These are phyloP conservation scores for Lachnellula occidentalis DNA, from an alignment of 2,329 filamentous ascomycete genomes.

Conservation along the genomic window DNA sequence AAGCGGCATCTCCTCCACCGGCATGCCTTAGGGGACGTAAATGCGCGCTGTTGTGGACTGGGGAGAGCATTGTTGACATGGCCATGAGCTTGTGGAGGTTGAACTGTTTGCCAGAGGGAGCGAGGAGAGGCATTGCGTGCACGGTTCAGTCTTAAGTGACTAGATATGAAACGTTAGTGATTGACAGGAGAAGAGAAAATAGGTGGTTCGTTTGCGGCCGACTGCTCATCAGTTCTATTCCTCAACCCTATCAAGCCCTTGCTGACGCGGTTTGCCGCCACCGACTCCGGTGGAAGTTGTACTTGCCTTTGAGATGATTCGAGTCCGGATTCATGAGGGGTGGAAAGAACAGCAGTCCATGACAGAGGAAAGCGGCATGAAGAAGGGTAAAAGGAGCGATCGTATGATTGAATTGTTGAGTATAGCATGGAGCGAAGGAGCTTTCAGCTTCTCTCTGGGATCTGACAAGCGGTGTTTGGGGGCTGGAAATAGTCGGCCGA, in stretches of 20 bases:
- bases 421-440: neutral
- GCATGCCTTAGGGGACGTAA: constrained; percentile 20
- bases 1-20: constrained; percentile 22
- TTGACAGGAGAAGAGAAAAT: neutral
- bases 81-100: constrained; percentile 32
- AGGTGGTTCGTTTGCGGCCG: neutral
- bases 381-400: neutral
- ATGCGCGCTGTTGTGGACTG: constrained; percentile 16
- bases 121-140: constrained; percentile 18
- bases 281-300: neutral
- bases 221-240: neutral
- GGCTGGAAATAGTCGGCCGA: neutral
- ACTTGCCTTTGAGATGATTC: constrained; percentile 5
- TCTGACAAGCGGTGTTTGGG: constrained; percentile 3
- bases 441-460: neutral
- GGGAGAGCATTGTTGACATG: constrained; percentile 29
- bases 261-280: constrained; percentile 4
- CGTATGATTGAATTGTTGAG: neutral
- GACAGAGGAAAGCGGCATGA: neutral
- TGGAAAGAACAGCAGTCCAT: neutral
- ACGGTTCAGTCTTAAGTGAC: constrained; percentile 10
- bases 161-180: constrained; percentile 7
- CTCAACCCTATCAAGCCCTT: neutral
- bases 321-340: constrained; percentile 5
- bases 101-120: constrained; percentile 27